Evolutionary conservation across 192 early-diverging fungal species (phyloP), one percentile per base, ranked within the genome.

Genomic region (Coemansia sp.): DNA sequence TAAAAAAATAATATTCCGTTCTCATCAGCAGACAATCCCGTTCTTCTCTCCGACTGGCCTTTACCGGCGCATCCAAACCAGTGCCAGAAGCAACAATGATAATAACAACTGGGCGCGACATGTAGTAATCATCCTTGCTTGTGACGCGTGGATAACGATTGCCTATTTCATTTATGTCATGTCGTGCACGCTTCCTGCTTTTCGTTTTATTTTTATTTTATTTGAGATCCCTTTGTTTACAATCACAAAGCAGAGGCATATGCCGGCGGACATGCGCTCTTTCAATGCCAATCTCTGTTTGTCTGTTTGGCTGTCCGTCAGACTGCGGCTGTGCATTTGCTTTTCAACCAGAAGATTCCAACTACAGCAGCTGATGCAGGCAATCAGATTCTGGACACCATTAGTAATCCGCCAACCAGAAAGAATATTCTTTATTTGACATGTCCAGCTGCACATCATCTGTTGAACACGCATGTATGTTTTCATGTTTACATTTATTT

Each of bases 401-500:
- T 42, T 42, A 13, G 39, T 42, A 42, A 42, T 42, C 39, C 39
- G 15, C 39, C 15, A 2, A 13, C 39, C 39, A 42, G 39, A 42
- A 42, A 42, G 39, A 42, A 42, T 42, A n/a, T 51, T 51, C 26
- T 21, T 51, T 4, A 10, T 23, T 4, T 23, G 46, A 48, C 46
- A 48, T 20, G 46, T 28, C 2, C 49, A 26, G 49, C 49, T 4
- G 26, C 49, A 23, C 49, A 13, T 33, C 46, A 48, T 49, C 15
- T n/a, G 29, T n/a, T 62, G 61, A 51, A 33, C 21, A 12, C 25
- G 12, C 33, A 16, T 59, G 58, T 59, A 51, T 51, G 26, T 51
- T 51, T 46, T 42, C 46, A 16, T 48, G 46, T 37, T 28, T 61
- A n/a, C 42, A 68, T 37, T 66, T 66, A 25, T 58, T 58, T 58